A percentile compares a stretch with the other conserved stretches of the same genome.
Evolutionary conservation across 2,329 filamentous ascomycete genomes (phyloP).

Genomic region (Aspergillus thermomutatus): DNA sequence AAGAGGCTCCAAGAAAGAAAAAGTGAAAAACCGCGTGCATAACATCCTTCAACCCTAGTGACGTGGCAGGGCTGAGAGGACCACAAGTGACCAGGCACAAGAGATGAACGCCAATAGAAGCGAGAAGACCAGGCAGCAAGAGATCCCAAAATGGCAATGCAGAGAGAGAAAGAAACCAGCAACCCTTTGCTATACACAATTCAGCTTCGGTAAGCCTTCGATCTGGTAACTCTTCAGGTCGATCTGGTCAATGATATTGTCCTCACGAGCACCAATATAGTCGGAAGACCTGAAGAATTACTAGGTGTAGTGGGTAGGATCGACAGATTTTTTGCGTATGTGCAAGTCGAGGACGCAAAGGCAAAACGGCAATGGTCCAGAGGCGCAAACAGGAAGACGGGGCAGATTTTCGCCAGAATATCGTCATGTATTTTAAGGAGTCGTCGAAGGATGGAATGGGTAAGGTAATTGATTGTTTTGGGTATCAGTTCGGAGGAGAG

Average conservation of each 20-base stretch:
- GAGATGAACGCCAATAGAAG: conserved; percentile 26
- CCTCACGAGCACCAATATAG: background rate
- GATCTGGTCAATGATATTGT: conserved; percentile 3
- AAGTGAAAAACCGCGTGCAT: conserved; percentile 12
- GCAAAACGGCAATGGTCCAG: conserved; percentile 13
- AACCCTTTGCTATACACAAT: conserved; percentile 31
- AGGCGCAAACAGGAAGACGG: conserved; percentile 21
- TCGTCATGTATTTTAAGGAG: conserved; percentile 32
- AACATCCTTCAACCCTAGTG: conserved; percentile 37
- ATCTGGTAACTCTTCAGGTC: conserved; percentile 3
- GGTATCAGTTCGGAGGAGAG: conserved; percentile 10
- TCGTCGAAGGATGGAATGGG: conserved; percentile 23
- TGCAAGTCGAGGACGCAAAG: conserved; percentile 27
- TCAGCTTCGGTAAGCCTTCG: conserved; percentile 14
- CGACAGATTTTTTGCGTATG: conserved; percentile 25
- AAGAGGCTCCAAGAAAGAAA: conserved; percentile 6
- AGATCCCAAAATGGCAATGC: conserved; percentile 9
- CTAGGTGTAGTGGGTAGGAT: conserved; percentile 9
- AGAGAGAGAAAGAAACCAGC: conserved; percentile 19
- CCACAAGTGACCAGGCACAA: conserved; percentile 25
- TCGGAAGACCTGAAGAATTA: background rate
- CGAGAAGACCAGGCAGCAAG: conserved; percentile 9
- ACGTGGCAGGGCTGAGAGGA: conserved; percentile 37
- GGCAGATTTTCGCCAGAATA: conserved; percentile 25
- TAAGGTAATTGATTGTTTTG: conserved; percentile 7